Evolutionary conservation across 208 protist genomes (phyloP).

Genomic region (Trichomonas gallinae): DNA sequence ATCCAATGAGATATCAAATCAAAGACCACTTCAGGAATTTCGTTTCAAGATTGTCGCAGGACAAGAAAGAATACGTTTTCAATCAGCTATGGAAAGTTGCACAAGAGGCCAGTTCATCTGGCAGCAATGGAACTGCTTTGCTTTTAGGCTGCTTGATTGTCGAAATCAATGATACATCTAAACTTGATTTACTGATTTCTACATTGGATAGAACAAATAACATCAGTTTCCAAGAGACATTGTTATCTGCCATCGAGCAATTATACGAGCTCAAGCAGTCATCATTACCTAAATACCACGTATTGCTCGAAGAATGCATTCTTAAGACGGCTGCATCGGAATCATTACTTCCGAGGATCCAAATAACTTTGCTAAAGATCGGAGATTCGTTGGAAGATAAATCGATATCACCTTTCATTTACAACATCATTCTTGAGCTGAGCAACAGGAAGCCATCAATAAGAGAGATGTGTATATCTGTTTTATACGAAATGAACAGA

Average conservation of each 20-base stretch:
- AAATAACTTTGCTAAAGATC: background rate
- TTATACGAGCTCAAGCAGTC: background rate
- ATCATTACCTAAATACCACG: background rate
- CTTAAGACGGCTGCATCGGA: background rate
- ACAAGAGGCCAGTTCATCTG: background rate
- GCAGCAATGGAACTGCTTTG: background rate
- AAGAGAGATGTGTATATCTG: background rate
- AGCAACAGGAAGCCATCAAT: background rate
- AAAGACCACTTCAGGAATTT: background rate
- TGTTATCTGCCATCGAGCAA: background rate
- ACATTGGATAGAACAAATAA: background rate
- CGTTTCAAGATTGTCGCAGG: background rate
- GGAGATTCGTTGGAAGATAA: background rate
- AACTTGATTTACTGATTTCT: background rate
- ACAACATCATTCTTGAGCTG: background rate
- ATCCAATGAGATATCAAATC: background rate
- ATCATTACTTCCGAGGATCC: background rate
- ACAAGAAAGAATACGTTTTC: background rate
- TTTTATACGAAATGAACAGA: background rate
- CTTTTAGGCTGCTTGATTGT: background rate
- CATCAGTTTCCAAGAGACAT: background rate
- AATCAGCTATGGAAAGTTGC: background rate
- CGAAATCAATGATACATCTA: background rate
- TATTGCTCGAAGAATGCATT: background rate
- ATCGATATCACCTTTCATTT: background rate